Evolutionary conservation across 139 green algal genomes (phyloP), one percentile per base, ranked within the genome.

Genomic region (Yamagishiella unicocca): DNA sequence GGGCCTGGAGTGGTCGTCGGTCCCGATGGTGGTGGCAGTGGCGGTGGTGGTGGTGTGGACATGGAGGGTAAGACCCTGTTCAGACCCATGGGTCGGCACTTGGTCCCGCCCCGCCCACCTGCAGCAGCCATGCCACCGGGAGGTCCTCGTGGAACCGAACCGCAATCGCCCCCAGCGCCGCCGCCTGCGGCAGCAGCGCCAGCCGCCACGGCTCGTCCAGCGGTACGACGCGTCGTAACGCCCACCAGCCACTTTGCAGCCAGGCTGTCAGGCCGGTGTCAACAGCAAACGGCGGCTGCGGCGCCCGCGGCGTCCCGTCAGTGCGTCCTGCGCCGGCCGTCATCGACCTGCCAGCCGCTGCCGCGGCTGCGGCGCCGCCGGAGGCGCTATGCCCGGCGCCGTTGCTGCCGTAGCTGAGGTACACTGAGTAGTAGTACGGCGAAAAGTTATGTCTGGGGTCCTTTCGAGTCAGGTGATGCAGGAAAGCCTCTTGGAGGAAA

Each of bases 371-470:
- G 19, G 45, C 45, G 27, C 43, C 45, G 29, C 25, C 31, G 45
- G 31, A 31, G 68, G 10, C 14, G 19, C n/a, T 12, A 29, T 42
- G 21, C 31, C 38, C 54, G 2, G 27, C 54, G 70, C 4, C n/a
- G 5, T 6, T 55, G 17, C 42, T 78, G 38, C 70, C 74, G 42
- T 83, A 92, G 50, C 73, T 25, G 21, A 99, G 78, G 90, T 99
- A 99, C 5, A 95, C 91, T 5, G 90, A 87, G 81, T 97, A 97
- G 79, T 96, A 99, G 74, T 97, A 94, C 8, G 94, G 87, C 6
- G 97, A 97, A 85, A 99, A 99, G 92, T 98, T 99, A 94, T 99
- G 97, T 31, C 97, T 83, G 0, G 94, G 97, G 81, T 99, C 97
- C 0, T 90, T 89, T 0, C 97, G 92, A 0, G 17, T 61, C 2